Evolutionary conservation across 345 rosid genomes (phyloP), one percentile per base, ranked within the genome.

Genomic region (Fremontodendron californicum): DNA sequence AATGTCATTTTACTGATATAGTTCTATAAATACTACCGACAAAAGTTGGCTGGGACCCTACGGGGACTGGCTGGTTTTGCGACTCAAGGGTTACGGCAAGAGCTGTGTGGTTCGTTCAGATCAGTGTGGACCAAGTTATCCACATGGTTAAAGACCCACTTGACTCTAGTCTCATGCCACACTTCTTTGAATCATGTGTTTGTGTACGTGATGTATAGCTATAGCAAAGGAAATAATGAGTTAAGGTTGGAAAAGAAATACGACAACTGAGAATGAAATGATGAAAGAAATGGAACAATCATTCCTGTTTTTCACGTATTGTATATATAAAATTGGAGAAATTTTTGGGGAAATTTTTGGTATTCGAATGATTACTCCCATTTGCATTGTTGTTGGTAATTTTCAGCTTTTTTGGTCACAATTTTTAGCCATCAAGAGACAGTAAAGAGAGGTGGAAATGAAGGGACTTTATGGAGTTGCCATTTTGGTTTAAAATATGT

Each of bases 191-290:
- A 68, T 42, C 49, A 46, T 67, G 18, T 66, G 23, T 42, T 11
- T 42, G 31, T 23, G 52, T 67, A 43, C 52, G 72, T 21, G 33
- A 67, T 27, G n/a, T 21, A 7, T 49, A 8, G 18, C 19, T 35
- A 6, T 33, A 35, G 42, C 16, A 62, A 62, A 63, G 23, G 43
- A 37, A 18, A 35, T 37, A 40, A n/a, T 40, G 70, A 37, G 39
- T 21, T 25, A 68, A 27, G 73, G 73, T 68, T 68, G 73, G 73
- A 68, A 43, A 68, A 68, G 73, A 68, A 68, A 68, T 68, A 55
- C n/a, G 21, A 68, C 52, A 45, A 25, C 54, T 25, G 73, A 45
- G 52, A 68, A 68, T 7, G 72, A 68, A 68, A 67, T 64, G 25
- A 64, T 64, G 69, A 64, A 64, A 64, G 45, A 35, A 64, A 64